phyloP scores from a whole-genome alignment of 2,329 filamentous ascomycete species.

The Monosporascus ibericus region DNA sequence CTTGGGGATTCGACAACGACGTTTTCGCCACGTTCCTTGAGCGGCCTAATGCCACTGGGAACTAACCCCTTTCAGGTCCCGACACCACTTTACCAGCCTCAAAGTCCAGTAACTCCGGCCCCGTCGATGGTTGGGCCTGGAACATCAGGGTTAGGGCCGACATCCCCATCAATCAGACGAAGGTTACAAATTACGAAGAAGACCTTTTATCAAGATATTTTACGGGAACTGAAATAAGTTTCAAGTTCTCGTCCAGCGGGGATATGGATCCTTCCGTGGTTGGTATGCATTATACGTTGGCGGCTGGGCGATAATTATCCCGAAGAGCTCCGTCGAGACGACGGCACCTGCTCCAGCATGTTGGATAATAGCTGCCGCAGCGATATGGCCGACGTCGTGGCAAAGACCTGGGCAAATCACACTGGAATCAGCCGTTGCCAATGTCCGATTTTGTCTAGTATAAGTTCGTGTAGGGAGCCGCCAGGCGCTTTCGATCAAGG shows the following conservation, averaged over 20 bases:
- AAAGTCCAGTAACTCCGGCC: background rate
- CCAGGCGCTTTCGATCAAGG: background rate
- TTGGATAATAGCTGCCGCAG: background rate
- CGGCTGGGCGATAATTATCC: background rate
- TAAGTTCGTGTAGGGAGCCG: background rate
- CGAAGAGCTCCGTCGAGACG: constrained; percentile 1
- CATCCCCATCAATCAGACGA: constrained; percentile 1
- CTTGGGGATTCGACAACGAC: background rate
- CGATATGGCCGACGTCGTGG: background rate
- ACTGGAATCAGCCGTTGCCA: background rate
- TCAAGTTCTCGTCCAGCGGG: background rate
- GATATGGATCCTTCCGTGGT: background rate
- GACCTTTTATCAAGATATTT: background rate
- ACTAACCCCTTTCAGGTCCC: constrained; percentile 1
- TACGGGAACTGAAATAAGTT: constrained; percentile 1
- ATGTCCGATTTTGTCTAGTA: background rate
- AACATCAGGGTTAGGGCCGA: constrained; percentile 1
- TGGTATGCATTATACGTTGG: constrained; percentile 1
- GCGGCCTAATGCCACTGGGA: constrained; percentile 2
- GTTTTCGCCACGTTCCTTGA: background rate
- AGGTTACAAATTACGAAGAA: background rate
- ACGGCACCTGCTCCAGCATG: constrained; percentile 1
- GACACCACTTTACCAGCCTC: background rate
- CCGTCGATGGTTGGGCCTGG: constrained; percentile 2
- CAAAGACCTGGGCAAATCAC: background rate